phyloP scores from a whole-genome alignment of 148 eudicot genomes.

The Vaccinium vitisidaea region DNA sequence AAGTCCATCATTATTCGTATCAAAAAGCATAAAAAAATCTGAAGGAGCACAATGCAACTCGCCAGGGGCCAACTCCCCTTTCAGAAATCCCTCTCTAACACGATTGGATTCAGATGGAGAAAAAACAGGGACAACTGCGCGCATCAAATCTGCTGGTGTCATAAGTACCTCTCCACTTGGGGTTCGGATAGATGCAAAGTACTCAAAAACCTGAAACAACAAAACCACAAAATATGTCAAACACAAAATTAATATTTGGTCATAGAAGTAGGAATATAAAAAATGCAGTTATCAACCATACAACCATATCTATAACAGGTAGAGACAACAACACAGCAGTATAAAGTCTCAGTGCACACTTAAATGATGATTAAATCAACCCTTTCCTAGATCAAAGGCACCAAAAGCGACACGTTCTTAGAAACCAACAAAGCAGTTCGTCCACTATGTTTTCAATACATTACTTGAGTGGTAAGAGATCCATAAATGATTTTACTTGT shows the following conservation, averaged over 20 bases:
- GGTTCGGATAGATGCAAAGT: conserved; percentile 62
- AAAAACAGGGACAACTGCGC: conserved; percentile 86
- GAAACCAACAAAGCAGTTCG: background rate
- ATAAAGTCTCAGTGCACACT: background rate
- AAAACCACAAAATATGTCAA: background rate
- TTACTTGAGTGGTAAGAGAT: background rate
- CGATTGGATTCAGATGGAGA: conserved; percentile 69
- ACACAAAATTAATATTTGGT: background rate
- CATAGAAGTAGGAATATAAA: background rate
- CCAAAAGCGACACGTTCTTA: background rate
- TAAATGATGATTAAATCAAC: background rate
- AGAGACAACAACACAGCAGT: background rate
- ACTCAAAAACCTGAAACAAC: conserved; percentile 70
- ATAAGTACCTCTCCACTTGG: conserved; percentile 59
- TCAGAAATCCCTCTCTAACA: conserved; percentile 66
- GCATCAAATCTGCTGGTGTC: conserved; percentile 87
- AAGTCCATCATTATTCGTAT: conserved; percentile 74
- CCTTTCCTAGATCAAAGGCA: background rate
- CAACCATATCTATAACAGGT: background rate
- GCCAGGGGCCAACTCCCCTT: conserved; percentile 58
- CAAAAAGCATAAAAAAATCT: conserved; percentile 84
- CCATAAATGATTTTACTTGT: background rate
- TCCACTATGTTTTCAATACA: background rate
- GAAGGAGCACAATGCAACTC: conserved; percentile 75
- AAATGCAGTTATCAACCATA: background rate